Conservation (phyloP, 768 basidiomycete genomes). For the Rhodotorula sphaerocarpa region DNA sequence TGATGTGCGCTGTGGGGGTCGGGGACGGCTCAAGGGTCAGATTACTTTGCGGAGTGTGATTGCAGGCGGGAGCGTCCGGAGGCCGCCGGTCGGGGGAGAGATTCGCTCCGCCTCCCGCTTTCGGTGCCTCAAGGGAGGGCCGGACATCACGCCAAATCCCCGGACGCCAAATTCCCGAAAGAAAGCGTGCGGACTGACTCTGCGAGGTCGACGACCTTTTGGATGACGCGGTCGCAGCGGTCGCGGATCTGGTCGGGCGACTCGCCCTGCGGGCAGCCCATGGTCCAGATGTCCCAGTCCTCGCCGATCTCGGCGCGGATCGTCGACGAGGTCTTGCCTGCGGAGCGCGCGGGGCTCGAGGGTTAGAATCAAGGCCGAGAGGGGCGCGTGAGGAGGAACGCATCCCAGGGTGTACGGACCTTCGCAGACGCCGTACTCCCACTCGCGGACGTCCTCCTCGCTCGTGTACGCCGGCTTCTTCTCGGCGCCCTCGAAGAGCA, state of each 20-base stretch:
- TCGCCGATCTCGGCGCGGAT: conserved; percentile 42
- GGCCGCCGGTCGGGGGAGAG: no score
- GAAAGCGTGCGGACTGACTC: background rate
- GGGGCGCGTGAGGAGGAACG: conserved; percentile 58
- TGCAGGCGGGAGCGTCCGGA: no score
- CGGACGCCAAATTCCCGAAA: no score
- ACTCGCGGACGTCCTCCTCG: conserved; percentile 66
- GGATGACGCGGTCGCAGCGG: conserved; percentile 69
- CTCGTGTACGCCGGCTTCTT: conserved; percentile 51
- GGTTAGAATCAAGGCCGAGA: conserved; percentile 38
- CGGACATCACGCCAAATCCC: no score
- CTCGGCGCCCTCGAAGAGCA: conserved; percentile 54
- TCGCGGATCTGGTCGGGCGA: conserved; percentile 66
- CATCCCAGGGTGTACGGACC: background rate
- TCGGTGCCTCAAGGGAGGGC: no score
- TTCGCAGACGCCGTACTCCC: conserved; percentile 65
- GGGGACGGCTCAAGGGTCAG: no score
- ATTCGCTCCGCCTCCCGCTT: no score
- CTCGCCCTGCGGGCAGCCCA: conserved; percentile 73
- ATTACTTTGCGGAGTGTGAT: no score
- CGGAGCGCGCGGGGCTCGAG: conserved; percentile 46
- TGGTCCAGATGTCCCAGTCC: conserved; percentile 53
- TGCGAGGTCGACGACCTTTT: conserved; percentile 50
- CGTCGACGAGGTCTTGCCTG: conserved; percentile 37
- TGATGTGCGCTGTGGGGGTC: conserved; percentile 58